Evolutionary conservation across 345 rosid genomes (phyloP).

Genomic region (Crucihimalaya himalaica): DNA sequence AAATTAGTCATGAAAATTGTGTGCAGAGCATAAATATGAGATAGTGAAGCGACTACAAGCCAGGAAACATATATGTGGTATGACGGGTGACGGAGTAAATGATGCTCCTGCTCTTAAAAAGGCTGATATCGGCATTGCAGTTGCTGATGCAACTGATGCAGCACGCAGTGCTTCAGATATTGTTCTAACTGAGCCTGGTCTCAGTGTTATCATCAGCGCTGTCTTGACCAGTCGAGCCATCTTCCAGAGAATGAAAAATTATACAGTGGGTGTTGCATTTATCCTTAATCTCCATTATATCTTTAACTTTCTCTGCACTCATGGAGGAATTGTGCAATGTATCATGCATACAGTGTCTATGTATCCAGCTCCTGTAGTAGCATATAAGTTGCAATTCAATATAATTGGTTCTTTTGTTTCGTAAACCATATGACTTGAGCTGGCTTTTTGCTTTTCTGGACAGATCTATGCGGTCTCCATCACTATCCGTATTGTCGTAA

Average conservation of each 20-base stretch:
- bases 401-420: not conserved
- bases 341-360: not conserved
- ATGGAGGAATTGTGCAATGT: not conserved
- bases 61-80: constrained; percentile 95
- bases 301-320: constrained; percentile 11
- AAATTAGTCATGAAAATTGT: constrained; percentile 7
- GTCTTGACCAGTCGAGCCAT: constrained; percentile 97
- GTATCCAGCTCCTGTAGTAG: not conserved
- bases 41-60: constrained; percentile 95
- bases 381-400: not conserved
- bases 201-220: constrained; percentile 97
- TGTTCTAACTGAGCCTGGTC: constrained; percentile 96
- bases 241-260: constrained; percentile 98
- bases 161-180: constrained; percentile 98
- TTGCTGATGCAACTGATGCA: constrained; percentile 99
- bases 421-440: not conserved
- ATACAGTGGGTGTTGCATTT: constrained; percentile 59
- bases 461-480: constrained; percentile 99
- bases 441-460: constrained; percentile 25
- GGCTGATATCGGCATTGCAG: constrained; percentile 99
- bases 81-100: constrained; percentile 99
- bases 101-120: constrained; percentile 99
- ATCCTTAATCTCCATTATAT: not conserved
- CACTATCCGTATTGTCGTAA: constrained; percentile 98
- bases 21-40: constrained; percentile 95